A percentile compares a stretch with the other conserved stretches of the same genome.
These are phyloP conservation scores for Cladosporium sp. DNA, from an alignment of 2,329 filamentous ascomycete species.

Conservation along the genomic window DNA sequence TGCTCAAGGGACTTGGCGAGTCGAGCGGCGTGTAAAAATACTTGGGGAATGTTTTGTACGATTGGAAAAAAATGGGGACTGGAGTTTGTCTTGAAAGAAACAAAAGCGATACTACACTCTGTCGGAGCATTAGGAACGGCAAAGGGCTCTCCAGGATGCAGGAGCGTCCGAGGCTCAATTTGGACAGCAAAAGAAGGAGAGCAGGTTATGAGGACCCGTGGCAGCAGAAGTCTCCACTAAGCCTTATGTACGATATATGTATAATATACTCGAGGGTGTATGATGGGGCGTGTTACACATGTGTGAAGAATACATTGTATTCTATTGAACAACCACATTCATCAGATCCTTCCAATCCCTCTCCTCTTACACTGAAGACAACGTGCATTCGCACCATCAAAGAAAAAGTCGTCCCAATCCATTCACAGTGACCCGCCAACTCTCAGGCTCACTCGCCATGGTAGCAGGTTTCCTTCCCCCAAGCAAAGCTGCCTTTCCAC, in stretches of 20 bases:
- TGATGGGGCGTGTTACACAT: background rate
- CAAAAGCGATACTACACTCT: background rate
- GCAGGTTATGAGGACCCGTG: background rate
- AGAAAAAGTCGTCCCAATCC: background rate
- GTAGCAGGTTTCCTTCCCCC: no score
- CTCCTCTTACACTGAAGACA: no score
- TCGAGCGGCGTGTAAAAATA: conserved; percentile 42
- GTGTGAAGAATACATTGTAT: background rate
- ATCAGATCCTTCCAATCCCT: background rate
- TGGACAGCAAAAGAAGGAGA: background rate
- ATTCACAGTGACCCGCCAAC: background rate
- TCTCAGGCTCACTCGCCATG: no score
- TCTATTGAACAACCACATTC: background rate
- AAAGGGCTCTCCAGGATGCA: background rate
- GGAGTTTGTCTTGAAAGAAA: no score
- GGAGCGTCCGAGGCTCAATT: background rate
- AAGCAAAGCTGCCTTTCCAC: no score
- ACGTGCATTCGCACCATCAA: no score
- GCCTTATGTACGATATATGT: conserved; percentile 18
- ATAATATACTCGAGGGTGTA: background rate
- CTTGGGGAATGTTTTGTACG: background rate
- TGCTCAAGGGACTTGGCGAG: conserved; percentile 51
- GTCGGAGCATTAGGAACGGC: background rate
- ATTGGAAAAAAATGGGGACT: background rate
- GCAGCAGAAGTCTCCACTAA: conserved; percentile 7